Conservation (phyloP, 495 filamentous ascomycete genomes). For the Aspergillus nidulans region DNA sequence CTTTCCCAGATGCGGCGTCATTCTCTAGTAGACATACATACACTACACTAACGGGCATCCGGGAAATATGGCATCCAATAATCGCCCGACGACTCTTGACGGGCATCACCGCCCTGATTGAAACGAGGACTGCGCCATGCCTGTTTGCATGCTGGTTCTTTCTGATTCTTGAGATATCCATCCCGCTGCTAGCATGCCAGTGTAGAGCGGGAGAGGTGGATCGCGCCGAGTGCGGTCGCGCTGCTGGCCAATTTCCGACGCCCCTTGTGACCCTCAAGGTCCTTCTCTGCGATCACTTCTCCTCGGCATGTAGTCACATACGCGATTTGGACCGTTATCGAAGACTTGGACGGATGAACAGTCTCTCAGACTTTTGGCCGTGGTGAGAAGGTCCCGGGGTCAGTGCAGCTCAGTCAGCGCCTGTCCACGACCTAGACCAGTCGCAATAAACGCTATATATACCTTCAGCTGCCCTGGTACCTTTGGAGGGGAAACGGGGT, state of each 20-base stretch:
- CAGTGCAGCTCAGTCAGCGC: constrained; percentile 12
- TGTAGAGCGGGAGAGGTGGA: constrained; percentile 9
- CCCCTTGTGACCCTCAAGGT: constrained; percentile 6
- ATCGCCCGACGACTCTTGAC: no score
- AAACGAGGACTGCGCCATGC: neutral
- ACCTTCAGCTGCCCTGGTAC: neutral
- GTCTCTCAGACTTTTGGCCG: no score
- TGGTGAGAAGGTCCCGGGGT: constrained; percentile 12
- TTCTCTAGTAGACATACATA: neutral
- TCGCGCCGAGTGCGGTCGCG: constrained; percentile 19
- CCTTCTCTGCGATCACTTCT: constrained; percentile 2
- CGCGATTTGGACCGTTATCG: no score
- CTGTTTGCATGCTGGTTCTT: neutral
- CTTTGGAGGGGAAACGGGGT: neutral
- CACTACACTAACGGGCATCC: neutral
- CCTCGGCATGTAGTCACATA: no score
- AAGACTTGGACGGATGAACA: no score
- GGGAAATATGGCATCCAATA: neutral
- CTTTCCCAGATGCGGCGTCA: neutral
- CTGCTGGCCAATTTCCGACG: constrained; percentile 18
- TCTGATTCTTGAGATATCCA: neutral
- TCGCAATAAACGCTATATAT: neutral
- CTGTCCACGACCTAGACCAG: constrained; percentile 10
- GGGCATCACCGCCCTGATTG: neutral
- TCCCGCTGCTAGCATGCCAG: neutral